These are phyloP conservation scores for Calamus simplicifolius DNA, from an alignment of 176 grass and related monocot species.

Conservation along the genomic window DNA sequence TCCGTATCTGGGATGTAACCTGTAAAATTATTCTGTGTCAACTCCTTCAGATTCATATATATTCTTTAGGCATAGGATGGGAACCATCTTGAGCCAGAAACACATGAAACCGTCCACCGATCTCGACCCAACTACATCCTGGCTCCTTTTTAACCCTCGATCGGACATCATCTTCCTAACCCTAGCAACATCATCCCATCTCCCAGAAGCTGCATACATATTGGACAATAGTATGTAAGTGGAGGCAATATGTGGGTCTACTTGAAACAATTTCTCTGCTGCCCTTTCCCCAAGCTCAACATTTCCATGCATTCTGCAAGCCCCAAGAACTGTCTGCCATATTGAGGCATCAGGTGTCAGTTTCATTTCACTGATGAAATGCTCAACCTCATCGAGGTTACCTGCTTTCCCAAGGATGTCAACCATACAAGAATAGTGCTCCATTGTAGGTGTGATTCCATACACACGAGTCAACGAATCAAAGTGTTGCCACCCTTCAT, in stretches of 20 bases:
- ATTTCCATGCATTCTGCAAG: constrained; percentile 27
- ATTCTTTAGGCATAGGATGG: neutral
- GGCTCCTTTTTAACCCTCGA: constrained; percentile 37
- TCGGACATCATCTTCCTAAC: constrained; percentile 22
- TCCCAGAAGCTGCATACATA: constrained; percentile 31
- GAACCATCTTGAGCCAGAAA: constrained; percentile 33
- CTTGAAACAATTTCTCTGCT: constrained; percentile 23
- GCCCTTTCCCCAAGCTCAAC: constrained; percentile 31
- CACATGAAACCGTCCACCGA: constrained; percentile 21
- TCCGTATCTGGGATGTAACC: too few species aligned
- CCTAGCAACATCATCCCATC: constrained; percentile 32
- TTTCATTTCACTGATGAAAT: constrained; percentile 23
- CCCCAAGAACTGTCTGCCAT: constrained; percentile 33
- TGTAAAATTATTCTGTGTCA: too few species aligned
- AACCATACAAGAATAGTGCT: constrained; percentile 32
- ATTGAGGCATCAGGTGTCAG: constrained; percentile 19
- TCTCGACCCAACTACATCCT: constrained; percentile 37
- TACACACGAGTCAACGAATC: constrained; percentile 23
- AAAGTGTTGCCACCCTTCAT: constrained; percentile 26
- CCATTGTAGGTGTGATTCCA: constrained; percentile 23
- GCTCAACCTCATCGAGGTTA: constrained; percentile 28
- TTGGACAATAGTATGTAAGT: constrained; percentile 34
- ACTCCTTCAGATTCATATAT: too few species aligned
- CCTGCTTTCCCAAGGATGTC: constrained; percentile 44
- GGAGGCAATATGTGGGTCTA: constrained; percentile 27